Evolutionary conservation across 2,329 filamentous ascomycete genomes (phyloP).

Genomic region (Gaeumannomyces sp.): DNA sequence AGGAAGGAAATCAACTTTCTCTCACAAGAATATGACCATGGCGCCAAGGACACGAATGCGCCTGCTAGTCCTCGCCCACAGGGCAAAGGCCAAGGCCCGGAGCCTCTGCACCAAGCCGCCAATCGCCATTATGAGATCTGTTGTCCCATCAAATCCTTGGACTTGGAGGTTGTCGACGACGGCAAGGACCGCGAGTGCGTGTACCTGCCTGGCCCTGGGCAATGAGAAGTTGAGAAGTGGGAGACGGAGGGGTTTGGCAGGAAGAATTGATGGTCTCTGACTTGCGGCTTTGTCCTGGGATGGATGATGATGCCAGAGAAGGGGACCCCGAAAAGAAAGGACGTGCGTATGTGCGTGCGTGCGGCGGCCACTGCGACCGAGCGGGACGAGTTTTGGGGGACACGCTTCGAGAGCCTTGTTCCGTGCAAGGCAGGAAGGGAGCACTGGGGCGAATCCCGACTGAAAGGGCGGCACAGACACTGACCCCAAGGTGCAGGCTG

Average conservation of each 20-base stretch:
- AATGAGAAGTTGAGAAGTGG: neutral
- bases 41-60: slow-evolving; percentile 26
- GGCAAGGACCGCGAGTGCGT: neutral
- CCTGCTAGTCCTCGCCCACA: slow-evolving; percentile 28
- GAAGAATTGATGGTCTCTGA: neutral
- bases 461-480: neutral
- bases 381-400: neutral
- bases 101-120: slow-evolving; percentile 16
- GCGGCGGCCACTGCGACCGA: too few species aligned
- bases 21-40: slow-evolving; percentile 28
- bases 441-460: neutral
- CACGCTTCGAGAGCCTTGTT: neutral
- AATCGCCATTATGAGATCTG: slow-evolving; percentile 16
- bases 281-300: neutral
- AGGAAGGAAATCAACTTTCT: neutral
- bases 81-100: slow-evolving; percentile 18
- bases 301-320: neutral
- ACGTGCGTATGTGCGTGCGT: neutral
- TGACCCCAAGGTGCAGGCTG: too few species aligned
- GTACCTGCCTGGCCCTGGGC: neutral
- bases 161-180: neutral
- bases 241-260: neutral
- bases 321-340: neutral
- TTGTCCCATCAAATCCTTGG: slow-evolving; percentile 8
- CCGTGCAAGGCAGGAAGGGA: neutral